Percentiles rank a stretch among this genome's conserved stretches.
phyloP scores from a whole-genome alignment of 2,329 filamentous ascomycete species.

The Cladosporium sp. region DNA sequence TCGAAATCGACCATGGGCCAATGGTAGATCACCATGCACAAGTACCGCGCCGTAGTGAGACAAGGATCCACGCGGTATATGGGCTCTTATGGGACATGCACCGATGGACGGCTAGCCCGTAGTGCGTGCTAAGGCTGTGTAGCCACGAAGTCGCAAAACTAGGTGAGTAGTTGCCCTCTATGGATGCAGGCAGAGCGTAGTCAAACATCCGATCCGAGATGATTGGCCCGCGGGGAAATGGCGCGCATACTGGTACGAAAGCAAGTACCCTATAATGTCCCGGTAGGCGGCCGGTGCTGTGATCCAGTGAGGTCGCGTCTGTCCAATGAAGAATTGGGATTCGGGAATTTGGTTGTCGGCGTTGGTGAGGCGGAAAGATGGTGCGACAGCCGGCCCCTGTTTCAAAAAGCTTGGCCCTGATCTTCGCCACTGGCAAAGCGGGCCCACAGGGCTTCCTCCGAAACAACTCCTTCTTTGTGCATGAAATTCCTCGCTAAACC shows the following conservation, averaged over 20 bases:
- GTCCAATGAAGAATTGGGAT: slow-evolving; percentile 5
- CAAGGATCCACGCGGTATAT: slow-evolving; percentile 1
- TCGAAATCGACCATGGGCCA: neutral
- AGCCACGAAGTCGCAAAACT: neutral
- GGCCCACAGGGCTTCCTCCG: slow-evolving; percentile 3
- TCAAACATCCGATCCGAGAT: slow-evolving; percentile 3
- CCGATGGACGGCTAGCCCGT: neutral
- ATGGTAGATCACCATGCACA: slow-evolving; percentile 1
- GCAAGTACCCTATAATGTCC: slow-evolving; percentile 15
- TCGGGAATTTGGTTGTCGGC: neutral
- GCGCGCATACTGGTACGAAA: slow-evolving; percentile 13
- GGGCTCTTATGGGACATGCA: slow-evolving; percentile 2
- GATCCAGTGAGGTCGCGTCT: slow-evolving; percentile 16
- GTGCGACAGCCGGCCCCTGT: slow-evolving; percentile 18
- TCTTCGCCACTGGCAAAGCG: slow-evolving; percentile 8
- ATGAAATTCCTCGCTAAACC: neutral
- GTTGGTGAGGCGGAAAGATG: neutral
- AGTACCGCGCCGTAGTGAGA: slow-evolving; percentile 6
- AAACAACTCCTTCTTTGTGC: slow-evolving; percentile 13
- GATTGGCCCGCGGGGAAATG: slow-evolving; percentile 8
- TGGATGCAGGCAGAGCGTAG: slow-evolving; percentile 14
- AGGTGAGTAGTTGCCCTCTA: slow-evolving; percentile 13
- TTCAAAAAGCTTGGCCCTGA: slow-evolving; percentile 16
- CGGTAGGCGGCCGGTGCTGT: slow-evolving; percentile 15
- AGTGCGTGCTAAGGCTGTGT: slow-evolving; percentile 11